phyloP scores from a whole-genome alignment of 176 grass and related monocot genomes.

The Lolium rigidum region DNA sequence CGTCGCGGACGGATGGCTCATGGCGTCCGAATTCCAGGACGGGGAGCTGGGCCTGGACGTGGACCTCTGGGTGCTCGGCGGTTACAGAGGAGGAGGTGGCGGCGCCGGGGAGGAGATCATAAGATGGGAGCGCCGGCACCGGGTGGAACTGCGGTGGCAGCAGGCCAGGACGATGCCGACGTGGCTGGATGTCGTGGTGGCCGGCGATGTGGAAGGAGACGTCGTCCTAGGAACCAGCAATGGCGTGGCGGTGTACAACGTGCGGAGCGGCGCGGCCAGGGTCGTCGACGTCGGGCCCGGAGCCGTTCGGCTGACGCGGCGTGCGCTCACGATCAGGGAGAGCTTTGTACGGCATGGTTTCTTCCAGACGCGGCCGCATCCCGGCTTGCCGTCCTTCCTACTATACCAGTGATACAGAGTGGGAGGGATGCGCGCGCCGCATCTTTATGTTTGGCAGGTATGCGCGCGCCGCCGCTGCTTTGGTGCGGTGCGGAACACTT shows the following conservation, averaged over 20 bases:
- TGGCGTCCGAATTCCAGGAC: neutral
- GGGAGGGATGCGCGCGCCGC: too few relatives aligned
- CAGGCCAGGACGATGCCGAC: neutral
- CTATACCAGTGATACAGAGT: too few relatives aligned
- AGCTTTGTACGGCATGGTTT: neutral
- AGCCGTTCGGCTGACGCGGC: neutral
- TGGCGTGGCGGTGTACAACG: neutral
- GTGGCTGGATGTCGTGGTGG: neutral
- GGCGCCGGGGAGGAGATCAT: neutral
- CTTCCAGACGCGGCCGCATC: neutral
- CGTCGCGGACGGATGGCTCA: neutral
- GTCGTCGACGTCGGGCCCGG: neutral
- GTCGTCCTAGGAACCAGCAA: neutral
- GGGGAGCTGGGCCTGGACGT: neutral
- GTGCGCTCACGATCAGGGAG: neutral
- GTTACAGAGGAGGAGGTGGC: neutral
- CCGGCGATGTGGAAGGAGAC: neutral
- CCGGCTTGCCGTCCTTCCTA: too few relatives aligned
- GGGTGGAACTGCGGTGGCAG: neutral
- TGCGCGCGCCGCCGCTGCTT: too few relatives aligned
- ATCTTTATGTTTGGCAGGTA: too few relatives aligned
- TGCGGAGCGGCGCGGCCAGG: neutral
- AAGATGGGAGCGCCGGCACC: neutral
- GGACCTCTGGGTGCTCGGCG: neutral
- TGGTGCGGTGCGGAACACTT: too few relatives aligned